Percentiles rank a stretch among this genome's conserved stretches.
Evolutionary conservation across 2,329 filamentous ascomycete species (phyloP).

Genomic region (Exserohilum turcica): DNA sequence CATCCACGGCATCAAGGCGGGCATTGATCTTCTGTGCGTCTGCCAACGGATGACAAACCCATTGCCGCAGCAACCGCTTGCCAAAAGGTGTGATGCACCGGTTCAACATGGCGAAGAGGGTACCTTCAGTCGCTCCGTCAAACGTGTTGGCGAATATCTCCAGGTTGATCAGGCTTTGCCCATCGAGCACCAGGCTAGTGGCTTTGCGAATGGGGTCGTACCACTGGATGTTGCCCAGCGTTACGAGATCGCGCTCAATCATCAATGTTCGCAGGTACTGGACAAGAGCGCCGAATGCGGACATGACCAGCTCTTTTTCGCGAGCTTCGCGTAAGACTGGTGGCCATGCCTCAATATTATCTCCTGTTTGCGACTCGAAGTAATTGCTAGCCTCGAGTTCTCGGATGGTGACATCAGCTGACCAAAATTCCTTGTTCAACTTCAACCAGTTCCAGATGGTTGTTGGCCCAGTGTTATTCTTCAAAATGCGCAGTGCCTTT

Average conservation of each 20-base stretch:
- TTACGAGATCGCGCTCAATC: constrained; percentile 84
- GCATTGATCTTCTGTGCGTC: constrained; percentile 89
- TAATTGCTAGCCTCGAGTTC: constrained; percentile 82
- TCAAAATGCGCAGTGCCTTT: constrained; percentile 90
- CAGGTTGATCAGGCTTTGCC: constrained; percentile 96
- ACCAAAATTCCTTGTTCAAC: constrained; percentile 86
- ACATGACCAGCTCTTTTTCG: constrained; percentile 84
- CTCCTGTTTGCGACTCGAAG: constrained; percentile 66
- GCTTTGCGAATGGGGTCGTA: constrained; percentile 93
- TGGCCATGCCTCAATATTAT: constrained; percentile 75
- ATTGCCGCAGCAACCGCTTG: constrained; percentile 93
- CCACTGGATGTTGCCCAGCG: constrained; percentile 85
- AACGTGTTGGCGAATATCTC: constrained; percentile 94
- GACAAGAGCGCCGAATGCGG: constrained; percentile 84
- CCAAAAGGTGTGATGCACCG: constrained; percentile 95
- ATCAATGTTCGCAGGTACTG: constrained; percentile 85
- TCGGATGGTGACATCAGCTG: constrained; percentile 77
- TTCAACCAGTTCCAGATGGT: constrained; percentile 97
- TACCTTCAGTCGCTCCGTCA: constrained; percentile 83
- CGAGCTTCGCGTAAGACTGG: constrained; percentile 71
- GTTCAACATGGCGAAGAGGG: constrained; percentile 87
- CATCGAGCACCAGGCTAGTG: constrained; percentile 88
- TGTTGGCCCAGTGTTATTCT: constrained; percentile 90
- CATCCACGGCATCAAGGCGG: constrained; percentile 89
- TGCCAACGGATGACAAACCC: constrained; percentile 94